A percentile compares a stretch with the other conserved stretches of the same genome.
Evolutionary conservation across 371 early-diverging fungal species (phyloP).

Genomic region (Caulochytrium protostelioides): DNA sequence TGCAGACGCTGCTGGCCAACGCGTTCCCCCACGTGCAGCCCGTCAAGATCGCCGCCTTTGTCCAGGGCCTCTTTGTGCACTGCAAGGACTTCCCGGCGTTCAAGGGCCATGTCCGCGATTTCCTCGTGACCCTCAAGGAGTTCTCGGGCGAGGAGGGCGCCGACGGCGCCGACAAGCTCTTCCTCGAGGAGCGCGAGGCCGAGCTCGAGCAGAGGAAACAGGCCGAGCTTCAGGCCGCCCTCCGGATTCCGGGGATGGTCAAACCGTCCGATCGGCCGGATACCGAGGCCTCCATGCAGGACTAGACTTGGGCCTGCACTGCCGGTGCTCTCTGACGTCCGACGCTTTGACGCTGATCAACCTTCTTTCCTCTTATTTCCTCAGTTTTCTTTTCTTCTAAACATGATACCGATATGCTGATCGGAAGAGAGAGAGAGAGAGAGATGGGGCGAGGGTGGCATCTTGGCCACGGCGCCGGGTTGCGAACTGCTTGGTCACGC

Average conservation of each 20-base stretch:
- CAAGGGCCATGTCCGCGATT: conserved; percentile 84
- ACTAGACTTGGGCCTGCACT: neutral
- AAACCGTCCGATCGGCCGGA: conserved; percentile 70
- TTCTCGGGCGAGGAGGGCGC: conserved; percentile 44
- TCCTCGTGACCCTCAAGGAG: conserved; percentile 77
- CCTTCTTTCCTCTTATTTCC: no score
- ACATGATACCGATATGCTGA: no score
- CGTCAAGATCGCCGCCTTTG: conserved; percentile 66
- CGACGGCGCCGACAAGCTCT: conserved; percentile 67
- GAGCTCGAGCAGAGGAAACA: conserved; percentile 56
- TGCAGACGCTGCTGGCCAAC: conserved; percentile 48
- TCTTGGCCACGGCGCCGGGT: no score
- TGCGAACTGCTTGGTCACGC: no score
- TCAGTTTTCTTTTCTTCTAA: no score
- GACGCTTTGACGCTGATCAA: no score
- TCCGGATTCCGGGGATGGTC: conserved; percentile 83
- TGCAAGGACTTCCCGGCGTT: conserved; percentile 55
- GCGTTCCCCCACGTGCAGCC: conserved; percentile 82
- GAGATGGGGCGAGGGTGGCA: no score
- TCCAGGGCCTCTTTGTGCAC: conserved; percentile 59
- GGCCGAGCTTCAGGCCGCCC: conserved; percentile 57
- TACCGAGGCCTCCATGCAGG: no score
- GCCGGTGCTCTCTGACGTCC: no score
- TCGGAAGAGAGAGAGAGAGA: no score
- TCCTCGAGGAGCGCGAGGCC: conserved; percentile 77